Conservation (phyloP, 192 early-diverging fungal genomes). For the Rhizophagus clarus region DNA sequence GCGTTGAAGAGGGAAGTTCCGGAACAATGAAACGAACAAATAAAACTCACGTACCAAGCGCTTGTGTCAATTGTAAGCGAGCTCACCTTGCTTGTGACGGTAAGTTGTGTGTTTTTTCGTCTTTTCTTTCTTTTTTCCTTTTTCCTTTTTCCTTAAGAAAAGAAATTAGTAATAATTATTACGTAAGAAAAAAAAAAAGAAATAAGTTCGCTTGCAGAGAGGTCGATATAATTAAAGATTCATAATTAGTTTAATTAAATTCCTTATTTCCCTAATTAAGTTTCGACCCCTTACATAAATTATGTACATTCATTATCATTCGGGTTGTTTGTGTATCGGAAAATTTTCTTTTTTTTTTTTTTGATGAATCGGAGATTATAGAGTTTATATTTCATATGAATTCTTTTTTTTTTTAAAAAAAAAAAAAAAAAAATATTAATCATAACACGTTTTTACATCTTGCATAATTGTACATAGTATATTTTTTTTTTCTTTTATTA, state of each 20-base stretch:
- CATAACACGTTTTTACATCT: too few relatives aligned
- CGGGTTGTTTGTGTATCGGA: not conserved
- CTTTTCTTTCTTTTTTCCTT: constrained; percentile 12
- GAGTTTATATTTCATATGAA: not conserved
- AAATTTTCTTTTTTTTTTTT: not conserved
- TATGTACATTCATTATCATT: not conserved
- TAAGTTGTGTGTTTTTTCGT: constrained; percentile 42
- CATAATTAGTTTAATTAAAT: too few relatives aligned
- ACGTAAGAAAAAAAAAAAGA: too few relatives aligned
- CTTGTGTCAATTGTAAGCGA: constrained; percentile 88
- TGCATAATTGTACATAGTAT: too few relatives aligned
- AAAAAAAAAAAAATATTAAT: not conserved
- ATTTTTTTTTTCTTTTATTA: too few relatives aligned
- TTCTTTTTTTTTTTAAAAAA: not conserved
- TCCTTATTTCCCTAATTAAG: too few relatives aligned
- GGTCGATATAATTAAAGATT: too few relatives aligned
- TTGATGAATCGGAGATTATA: constrained; percentile 3
- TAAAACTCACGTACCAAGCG: constrained; percentile 82
- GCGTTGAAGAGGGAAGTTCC: not conserved
- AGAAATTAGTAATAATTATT: not conserved
- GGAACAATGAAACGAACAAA: constrained; percentile 43
- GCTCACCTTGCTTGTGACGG: constrained; percentile 88
- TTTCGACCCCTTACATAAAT: too few relatives aligned
- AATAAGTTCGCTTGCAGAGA: too few relatives aligned
- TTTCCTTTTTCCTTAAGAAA: constrained; percentile 23